Percentiles rank a stretch among this genome's conserved stretches.
phyloP scores from a whole-genome alignment of 2,329 filamentous ascomycete genomes.

The Cordyceps fumosorosea region DNA sequence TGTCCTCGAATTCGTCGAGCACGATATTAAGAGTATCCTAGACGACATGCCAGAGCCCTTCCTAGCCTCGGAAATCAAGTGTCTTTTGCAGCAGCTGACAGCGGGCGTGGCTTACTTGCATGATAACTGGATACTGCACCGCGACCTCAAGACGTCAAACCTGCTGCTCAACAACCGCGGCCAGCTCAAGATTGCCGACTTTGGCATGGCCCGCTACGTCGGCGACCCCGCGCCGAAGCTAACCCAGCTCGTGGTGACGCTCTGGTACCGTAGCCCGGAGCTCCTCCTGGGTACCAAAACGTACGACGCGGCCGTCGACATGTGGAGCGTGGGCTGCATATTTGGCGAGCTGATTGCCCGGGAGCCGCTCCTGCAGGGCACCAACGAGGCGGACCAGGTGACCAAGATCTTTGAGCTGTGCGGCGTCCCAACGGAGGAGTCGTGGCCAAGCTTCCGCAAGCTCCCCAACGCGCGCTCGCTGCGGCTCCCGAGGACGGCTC shows the following conservation, averaged over 20 bases:
- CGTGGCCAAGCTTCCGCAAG: slow-evolving; percentile 80
- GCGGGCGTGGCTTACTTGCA: slow-evolving; percentile 82
- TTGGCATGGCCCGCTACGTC: slow-evolving; percentile 92
- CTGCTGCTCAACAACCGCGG: slow-evolving; percentile 93
- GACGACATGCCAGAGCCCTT: slow-evolving; percentile 95
- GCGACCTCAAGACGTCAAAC: slow-evolving; percentile 90
- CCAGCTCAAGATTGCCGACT: slow-evolving; percentile 91
- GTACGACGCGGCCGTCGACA: slow-evolving; percentile 75
- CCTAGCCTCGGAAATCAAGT: slow-evolving; percentile 86
- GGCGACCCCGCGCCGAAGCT: slow-evolving; percentile 71
- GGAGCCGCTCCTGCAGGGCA: slow-evolving; percentile 76
- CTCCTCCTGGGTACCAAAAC: slow-evolving; percentile 72
- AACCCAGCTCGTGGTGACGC: slow-evolving; percentile 88
- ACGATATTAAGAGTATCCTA: slow-evolving; percentile 89
- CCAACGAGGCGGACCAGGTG: slow-evolving; percentile 88
- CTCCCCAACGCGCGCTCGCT: slow-evolving; percentile 81
- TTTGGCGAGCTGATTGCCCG: slow-evolving; percentile 85
- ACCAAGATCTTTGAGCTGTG: slow-evolving; percentile 83
- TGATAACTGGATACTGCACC: slow-evolving; percentile 82
- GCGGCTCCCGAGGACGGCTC: slow-evolving; percentile 52
- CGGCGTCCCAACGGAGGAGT: slow-evolving; percentile 73
- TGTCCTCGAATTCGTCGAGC: slow-evolving; percentile 95
- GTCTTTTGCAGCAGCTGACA: slow-evolving; percentile 74
- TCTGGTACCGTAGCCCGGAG: slow-evolving; percentile 95
- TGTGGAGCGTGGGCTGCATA: slow-evolving; percentile 96